phyloP scores from a whole-genome alignment of 257 asterid species.

The Gynochthodes officinalis region DNA sequence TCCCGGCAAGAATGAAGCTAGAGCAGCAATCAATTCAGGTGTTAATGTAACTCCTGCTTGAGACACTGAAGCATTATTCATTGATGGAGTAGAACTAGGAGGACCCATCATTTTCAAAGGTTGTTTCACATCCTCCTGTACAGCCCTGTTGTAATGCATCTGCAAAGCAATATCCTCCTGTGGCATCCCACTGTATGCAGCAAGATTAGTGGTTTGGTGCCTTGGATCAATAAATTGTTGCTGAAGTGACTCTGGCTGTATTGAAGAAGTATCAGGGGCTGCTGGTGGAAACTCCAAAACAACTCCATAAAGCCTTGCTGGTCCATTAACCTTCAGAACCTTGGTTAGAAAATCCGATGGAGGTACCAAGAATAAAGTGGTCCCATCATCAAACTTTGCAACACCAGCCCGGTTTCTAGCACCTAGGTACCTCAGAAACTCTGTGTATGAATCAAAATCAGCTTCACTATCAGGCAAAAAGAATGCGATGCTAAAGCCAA shows the following conservation, averaged over 20 bases:
- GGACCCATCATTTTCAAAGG: conserved; percentile 41
- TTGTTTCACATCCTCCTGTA: conserved; percentile 41
- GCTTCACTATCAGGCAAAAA: conserved; percentile 91
- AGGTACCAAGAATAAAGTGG: conserved; percentile 92
- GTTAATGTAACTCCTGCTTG: conserved; percentile 68
- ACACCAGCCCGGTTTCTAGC: conserved; percentile 93
- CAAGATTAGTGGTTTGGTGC: conserved; percentile 32
- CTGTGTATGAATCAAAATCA: conserved; percentile 90
- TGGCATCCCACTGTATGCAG: conserved; percentile 39
- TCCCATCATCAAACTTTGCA: conserved; percentile 88
- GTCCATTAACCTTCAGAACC: conserved; percentile 79
- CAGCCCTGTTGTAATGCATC: conserved; percentile 35
- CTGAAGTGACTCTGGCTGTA: conserved; percentile 33
- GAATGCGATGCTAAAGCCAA: conserved; percentile 75
- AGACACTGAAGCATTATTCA: conserved; percentile 39
- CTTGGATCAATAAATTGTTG: conserved; percentile 48
- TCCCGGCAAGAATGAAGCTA: conserved; percentile 61
- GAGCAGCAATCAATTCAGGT: conserved; percentile 88
- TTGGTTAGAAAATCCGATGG: conserved; percentile 79
- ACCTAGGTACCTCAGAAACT: conserved; percentile 79
- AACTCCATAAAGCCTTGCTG: conserved; percentile 94
- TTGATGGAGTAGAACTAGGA: conserved; percentile 45
- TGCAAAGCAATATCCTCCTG: conserved; percentile 43
- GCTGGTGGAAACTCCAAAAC: conserved; percentile 70
- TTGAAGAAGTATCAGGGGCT: conserved; percentile 31